Conservation (phyloP, 345 rosid species). For the Boechera divaricarpa region DNA sequence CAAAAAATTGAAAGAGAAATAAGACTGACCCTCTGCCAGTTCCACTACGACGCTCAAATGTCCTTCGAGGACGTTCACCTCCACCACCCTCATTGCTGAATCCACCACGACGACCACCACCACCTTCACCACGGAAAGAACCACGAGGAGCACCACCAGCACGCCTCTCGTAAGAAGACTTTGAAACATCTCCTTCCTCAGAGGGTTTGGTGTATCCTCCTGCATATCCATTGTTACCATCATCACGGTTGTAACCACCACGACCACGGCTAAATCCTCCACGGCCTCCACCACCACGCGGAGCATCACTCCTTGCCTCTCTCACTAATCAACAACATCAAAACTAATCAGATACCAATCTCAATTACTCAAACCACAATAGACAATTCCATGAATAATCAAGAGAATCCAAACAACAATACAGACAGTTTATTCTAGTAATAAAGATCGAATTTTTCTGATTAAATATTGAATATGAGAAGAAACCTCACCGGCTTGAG, state of each 20-base stretch:
- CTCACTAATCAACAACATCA: conserved; percentile 54
- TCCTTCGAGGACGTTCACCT: conserved; percentile 79
- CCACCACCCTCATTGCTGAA: conserved; percentile 64
- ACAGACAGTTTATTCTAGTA: neutral
- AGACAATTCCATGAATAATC: neutral
- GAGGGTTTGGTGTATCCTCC: conserved; percentile 61
- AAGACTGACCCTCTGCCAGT: conserved; percentile 90
- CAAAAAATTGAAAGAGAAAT: neutral
- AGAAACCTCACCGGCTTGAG: conserved; percentile 71
- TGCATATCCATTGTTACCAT: conserved; percentile 61
- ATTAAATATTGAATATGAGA: neutral
- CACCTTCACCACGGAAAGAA: conserved; percentile 58
- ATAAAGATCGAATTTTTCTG: conserved; percentile 2
- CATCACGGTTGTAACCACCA: conserved; percentile 72
- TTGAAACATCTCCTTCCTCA: conserved; percentile 74
- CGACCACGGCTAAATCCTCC: conserved; percentile 73
- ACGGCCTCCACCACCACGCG: conserved; percentile 61
- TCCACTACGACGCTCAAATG: conserved; percentile 83
- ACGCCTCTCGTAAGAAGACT: conserved; percentile 53
- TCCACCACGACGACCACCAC: conserved; percentile 81
- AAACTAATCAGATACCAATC: conserved; percentile 31
- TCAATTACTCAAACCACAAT: neutral
- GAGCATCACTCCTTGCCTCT: conserved; percentile 72
- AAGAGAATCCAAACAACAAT: neutral
- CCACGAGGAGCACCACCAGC: conserved; percentile 57